These are phyloP conservation scores for Paramecium octaurelia DNA, from an alignment of 73 alveolate species.

Conservation along the genomic window DNA sequence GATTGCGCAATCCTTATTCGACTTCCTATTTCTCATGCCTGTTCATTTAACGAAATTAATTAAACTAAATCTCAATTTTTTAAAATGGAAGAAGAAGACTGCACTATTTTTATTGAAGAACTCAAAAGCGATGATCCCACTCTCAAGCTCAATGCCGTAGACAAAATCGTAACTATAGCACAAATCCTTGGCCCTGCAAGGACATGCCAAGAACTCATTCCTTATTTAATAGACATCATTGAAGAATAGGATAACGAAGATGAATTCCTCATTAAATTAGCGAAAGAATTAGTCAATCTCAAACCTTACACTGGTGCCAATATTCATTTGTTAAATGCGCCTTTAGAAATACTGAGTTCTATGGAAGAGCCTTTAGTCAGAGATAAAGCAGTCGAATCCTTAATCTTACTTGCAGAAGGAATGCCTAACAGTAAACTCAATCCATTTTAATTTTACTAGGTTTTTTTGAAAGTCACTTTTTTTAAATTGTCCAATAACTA, in stretches of 20 bases:
- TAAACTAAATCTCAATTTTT: not conserved
- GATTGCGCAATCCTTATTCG: not conserved
- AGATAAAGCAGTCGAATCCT: constrained; percentile 57
- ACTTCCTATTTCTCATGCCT: not conserved
- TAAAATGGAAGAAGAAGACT: constrained; percentile 57
- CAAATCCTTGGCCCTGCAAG: constrained; percentile 55
- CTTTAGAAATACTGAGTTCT: constrained; percentile 50
- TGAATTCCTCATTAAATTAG: constrained; percentile 58
- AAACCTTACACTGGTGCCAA: constrained; percentile 35
- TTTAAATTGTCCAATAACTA: constrained; percentile 34
- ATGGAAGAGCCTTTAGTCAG: constrained; percentile 65
- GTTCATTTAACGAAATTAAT: constrained; percentile 25
- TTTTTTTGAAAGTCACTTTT: constrained; percentile 55
- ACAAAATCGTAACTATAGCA: constrained; percentile 52
- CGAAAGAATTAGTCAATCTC: constrained; percentile 25
- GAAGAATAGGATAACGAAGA: constrained; percentile 64
- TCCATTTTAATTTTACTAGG: not conserved
- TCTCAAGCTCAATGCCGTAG: constrained; percentile 57
- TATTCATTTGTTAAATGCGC: constrained; percentile 50
- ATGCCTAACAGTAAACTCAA: constrained; percentile 15
- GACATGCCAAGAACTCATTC: constrained; percentile 40
- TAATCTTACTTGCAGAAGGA: constrained; percentile 49
- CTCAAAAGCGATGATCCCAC: constrained; percentile 61
- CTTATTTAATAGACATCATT: constrained; percentile 52
- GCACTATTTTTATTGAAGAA: constrained; percentile 60